Base-by-base conservation (phyloP, 2,329 filamentous ascomycete genomes). In the Thermoascus crustaceus region DNA sequence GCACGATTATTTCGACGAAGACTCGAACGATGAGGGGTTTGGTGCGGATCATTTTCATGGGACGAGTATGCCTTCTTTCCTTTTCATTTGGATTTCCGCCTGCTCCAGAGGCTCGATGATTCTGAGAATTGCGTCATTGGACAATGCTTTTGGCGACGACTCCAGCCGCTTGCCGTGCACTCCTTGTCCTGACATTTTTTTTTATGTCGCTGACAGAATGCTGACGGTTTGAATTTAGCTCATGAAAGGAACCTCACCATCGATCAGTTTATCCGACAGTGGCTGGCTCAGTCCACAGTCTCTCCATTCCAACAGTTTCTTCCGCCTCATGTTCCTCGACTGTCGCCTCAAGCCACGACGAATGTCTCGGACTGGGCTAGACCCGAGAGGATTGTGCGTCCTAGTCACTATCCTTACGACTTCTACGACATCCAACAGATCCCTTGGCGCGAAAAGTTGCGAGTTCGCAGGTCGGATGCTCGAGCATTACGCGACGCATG, bases 351-450 rank as follows among this genome's bases (percentile, higher is more conserved):
- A 20, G 42, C 61, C 2, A 48, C 51, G n/a, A n/a, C n/a, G 3
- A 54, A 52, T 27, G 54, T 61, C 26, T 45, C 55, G n/a, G 43
- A 48, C 16, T 63, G 60, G 58, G 36, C 42, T 13, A 57, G 57
- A 4, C 61, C 55, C 8, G 45, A 41, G 7, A 54, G 53, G 32
- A 51, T 56, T 18, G 33, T 50, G 8, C 55, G 61, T 5, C 61
- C 61, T 0, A 41, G 44, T 3, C 35, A 43, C 2, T 53, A 50
- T 33, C 39, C 39, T 8, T 39, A 46, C 11, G 50, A 52, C 7
- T 49, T 50, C 5, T 65, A 52, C 34, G 62, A 66, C 38, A 49
- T 66, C 10, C 62, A 66, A 38, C 60, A 61, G 29, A 64, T 66
- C 8, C 62, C 62, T 2, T 66, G 62, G 62, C 50, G 42, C 23